Evolutionary conservation across 805 yeast species (phyloP).

Genomic region (Candida suzukii): DNA sequence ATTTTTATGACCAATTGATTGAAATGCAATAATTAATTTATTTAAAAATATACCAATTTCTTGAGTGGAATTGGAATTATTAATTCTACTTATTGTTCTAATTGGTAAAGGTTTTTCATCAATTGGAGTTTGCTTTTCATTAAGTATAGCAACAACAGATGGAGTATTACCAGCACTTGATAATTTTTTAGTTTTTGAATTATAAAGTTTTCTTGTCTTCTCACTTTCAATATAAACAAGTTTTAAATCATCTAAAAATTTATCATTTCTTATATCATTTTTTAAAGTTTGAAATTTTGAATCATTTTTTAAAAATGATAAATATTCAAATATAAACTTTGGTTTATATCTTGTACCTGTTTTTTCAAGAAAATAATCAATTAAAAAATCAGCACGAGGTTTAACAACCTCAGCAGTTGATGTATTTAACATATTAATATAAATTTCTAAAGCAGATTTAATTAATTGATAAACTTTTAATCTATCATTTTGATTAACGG

Average conservation of each 20-base stretch:
- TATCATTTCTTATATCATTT: not conserved
- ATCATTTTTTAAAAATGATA: not conserved
- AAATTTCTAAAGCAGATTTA: not conserved
- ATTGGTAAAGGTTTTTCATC: not conserved
- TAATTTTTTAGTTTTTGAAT: not conserved
- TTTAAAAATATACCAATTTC: not conserved
- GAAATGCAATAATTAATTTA: not conserved
- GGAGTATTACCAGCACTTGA: not conserved
- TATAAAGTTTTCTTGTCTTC: not conserved
- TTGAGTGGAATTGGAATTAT: not conserved
- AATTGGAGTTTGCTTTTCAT: not conserved
- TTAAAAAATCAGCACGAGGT: not conserved
- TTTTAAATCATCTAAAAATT: not conserved
- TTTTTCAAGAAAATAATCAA: not conserved
- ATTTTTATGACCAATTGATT: not conserved
- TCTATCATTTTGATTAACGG: not conserved
- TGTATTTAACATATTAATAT: not conserved
- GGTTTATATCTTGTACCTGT: not conserved
- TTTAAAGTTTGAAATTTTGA: not conserved
- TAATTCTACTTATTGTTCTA: too few relatives aligned
- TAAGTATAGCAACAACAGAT: not conserved
- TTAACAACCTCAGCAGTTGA: not conserved
- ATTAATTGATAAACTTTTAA: not conserved
- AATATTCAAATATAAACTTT: not conserved
- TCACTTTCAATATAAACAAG: not conserved